Conservation (phyloP, 2,329 filamentous ascomycete genomes). For the Aspergillus costaricaensis region DNA sequence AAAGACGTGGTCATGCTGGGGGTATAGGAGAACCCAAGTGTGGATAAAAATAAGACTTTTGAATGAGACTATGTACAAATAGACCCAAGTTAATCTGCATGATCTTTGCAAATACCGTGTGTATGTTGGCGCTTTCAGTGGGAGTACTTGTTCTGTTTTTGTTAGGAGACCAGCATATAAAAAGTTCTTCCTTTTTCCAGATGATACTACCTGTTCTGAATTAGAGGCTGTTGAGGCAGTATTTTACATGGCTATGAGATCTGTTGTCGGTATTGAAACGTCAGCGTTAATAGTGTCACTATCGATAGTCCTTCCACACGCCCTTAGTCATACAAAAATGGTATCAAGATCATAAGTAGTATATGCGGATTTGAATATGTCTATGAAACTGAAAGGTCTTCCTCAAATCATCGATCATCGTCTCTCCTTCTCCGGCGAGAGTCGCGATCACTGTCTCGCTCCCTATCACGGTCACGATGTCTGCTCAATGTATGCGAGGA, state of each 20-base stretch:
- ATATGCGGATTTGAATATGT: background rate
- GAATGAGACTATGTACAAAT: constrained; percentile 24
- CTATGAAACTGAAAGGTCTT: background rate
- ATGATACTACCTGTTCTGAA: constrained; percentile 1
- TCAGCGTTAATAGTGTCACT: background rate
- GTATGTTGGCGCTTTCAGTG: constrained; percentile 22
- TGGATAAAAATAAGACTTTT: background rate
- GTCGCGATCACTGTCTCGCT: constrained; percentile 31
- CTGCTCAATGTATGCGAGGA: constrained; percentile 35
- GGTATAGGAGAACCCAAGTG: constrained; percentile 18
- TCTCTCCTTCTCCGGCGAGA: constrained; percentile 34
- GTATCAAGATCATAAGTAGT: background rate
- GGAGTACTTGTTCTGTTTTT: constrained; percentile 20
- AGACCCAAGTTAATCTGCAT: constrained; percentile 17
- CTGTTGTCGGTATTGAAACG: background rate
- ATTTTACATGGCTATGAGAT: background rate
- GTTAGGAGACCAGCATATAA: constrained; percentile 13
- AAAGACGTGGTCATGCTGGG: constrained; percentile 46
- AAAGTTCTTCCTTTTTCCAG: constrained; percentile 15
- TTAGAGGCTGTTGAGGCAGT: background rate
- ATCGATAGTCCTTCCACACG: background rate
- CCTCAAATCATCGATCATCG: constrained; percentile 22
- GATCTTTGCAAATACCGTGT: constrained; percentile 7
- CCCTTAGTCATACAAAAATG: background rate
- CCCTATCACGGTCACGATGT: constrained; percentile 29